Percentiles rank a stretch among this genome's conserved stretches.
These are phyloP conservation scores for Chaetomiaceae sp. DNA, from an alignment of 2,329 filamentous ascomycete genomes.

Conservation along the genomic window DNA sequence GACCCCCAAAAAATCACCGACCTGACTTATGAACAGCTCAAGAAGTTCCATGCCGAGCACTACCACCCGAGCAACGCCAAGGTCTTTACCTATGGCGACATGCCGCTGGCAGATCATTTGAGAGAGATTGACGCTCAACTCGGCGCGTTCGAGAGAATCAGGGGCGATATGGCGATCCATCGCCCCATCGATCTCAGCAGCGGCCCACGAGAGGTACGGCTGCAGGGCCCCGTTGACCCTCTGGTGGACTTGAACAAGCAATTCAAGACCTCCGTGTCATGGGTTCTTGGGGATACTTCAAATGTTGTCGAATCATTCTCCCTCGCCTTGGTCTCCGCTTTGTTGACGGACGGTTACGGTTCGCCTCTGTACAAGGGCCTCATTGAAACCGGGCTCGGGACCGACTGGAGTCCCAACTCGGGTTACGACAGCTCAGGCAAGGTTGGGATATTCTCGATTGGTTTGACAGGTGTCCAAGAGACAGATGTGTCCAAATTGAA, in stretches of 20 bases:
- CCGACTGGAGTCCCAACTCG: slow-evolving; percentile 91
- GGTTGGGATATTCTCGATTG: slow-evolving; percentile 81
- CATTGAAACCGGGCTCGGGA: slow-evolving; percentile 84
- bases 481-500: slow-evolving; percentile 74
- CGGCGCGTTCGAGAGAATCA: slow-evolving; percentile 65
- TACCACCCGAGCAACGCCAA: slow-evolving; percentile 98
- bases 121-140: slow-evolving; percentile 73
- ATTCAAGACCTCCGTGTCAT: slow-evolving; percentile 89
- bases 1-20: slow-evolving; percentile 96
- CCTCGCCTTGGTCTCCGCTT: slow-evolving; percentile 71
- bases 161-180: slow-evolving; percentile 69
- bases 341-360: slow-evolving; percentile 91
- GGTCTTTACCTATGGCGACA: slow-evolving; percentile 90
- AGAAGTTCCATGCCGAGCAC: slow-evolving; percentile 82
- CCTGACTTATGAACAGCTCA: slow-evolving; percentile 84
- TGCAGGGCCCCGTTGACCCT: slow-evolving; percentile 80
- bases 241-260: slow-evolving; percentile 82
- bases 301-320: slow-evolving; percentile 88
- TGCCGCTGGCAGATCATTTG: slow-evolving; percentile 78
- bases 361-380: slow-evolving; percentile 87
- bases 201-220: slow-evolving; percentile 64
- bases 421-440: slow-evolving; percentile 80
- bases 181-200: slow-evolving; percentile 65
- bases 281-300: slow-evolving; percentile 79
- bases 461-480: slow-evolving; percentile 82